A percentile compares a stretch with the other conserved stretches of the same genome.
phyloP scores from a whole-genome alignment of 208 protist species.

The Tritrichomonas musculus region DNA sequence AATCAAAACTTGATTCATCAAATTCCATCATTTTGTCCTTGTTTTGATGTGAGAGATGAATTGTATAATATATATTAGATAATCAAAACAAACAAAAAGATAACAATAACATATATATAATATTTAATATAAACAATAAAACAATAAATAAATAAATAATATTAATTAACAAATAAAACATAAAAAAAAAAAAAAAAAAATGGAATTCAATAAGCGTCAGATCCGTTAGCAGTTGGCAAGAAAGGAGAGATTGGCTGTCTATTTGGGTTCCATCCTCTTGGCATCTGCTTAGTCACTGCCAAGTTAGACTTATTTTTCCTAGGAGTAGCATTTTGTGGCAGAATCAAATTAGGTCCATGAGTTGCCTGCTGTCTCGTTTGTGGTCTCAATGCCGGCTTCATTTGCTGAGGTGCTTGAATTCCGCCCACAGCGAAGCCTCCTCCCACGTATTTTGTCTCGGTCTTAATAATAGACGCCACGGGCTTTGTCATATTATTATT shows the following conservation, averaged over 20 bases:
- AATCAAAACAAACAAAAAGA: too few relatives aligned
- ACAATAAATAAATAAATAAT: neutral
- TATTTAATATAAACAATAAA: neutral
- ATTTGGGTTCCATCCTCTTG: slow-evolving; percentile 9
- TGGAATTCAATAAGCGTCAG: too few relatives aligned
- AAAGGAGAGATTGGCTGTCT: neutral
- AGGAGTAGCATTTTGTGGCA: neutral
- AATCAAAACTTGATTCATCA: too few relatives aligned
- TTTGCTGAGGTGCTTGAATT: neutral
- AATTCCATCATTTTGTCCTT: too few relatives aligned
- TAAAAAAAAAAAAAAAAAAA: too few relatives aligned
- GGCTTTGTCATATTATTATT: neutral
- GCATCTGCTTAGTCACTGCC: neutral
- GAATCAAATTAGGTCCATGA: neutral
- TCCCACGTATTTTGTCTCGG: neutral
- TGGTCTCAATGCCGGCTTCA: neutral
- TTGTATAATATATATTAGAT: too few relatives aligned
- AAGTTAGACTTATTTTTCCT: neutral
- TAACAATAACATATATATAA: neutral
- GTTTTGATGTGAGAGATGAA: too few relatives aligned
- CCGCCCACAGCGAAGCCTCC: neutral
- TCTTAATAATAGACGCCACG: neutral
- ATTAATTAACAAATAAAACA: too few relatives aligned
- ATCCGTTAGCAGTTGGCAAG: neutral
- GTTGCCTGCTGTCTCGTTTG: neutral